Evolutionary conservation across 257 asterid genomes (phyloP).

Genomic region (Salvia rosmarinus): DNA sequence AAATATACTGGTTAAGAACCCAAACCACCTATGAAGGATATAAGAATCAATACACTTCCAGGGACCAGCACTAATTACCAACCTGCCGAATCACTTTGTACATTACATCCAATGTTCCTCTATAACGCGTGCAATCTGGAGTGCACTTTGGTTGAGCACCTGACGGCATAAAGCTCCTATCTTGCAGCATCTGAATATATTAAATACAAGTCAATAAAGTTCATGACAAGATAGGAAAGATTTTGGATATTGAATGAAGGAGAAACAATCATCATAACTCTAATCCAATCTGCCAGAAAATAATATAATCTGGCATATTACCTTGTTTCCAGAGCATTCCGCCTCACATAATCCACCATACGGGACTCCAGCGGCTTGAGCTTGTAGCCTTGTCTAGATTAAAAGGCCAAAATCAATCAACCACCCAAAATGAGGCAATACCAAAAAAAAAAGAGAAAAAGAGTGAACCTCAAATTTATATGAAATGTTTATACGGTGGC

Average conservation of each 20-base stretch:
- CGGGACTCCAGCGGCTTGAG: constrained; percentile 86
- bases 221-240: not conserved
- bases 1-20: not conserved
- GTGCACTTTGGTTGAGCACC: constrained; percentile 51
- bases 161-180: constrained; percentile 42
- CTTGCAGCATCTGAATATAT: constrained; percentile 56
- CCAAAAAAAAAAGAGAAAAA: not conserved
- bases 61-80: constrained; percentile 40
- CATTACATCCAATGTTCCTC: constrained; percentile 78
- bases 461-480: not conserved
- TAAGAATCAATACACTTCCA: not conserved
- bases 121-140: constrained; percentile 60
- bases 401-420: constrained; percentile 32
- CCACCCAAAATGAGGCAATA: not conserved
- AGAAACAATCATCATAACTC: not conserved
- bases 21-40: not conserved
- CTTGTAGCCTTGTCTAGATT: constrained; percentile 84
- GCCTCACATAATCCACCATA: constrained; percentile 43
- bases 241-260: not conserved
- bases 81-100: constrained; percentile 76
- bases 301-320: constrained; percentile 26
- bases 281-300: constrained; percentile 10
- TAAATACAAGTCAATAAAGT: constrained; percentile 7
- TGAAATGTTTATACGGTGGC: not conserved
- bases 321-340: constrained; percentile 37